Conservation (phyloP, 345 rosid genomes). For the Sisymbrium altissimum region DNA sequence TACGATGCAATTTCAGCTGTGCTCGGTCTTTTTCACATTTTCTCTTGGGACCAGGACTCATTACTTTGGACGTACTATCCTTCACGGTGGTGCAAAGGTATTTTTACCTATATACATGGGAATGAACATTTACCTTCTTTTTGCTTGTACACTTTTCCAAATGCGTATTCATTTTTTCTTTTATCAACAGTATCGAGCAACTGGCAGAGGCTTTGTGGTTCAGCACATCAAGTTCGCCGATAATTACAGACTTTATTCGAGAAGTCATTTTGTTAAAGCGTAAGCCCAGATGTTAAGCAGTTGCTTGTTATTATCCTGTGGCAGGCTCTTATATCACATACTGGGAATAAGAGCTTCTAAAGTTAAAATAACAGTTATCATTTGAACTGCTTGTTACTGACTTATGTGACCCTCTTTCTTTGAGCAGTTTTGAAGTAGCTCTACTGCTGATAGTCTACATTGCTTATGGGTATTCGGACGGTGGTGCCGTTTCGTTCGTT, state of each 20-base stretch:
- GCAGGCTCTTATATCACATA: slow-evolving; percentile 19
- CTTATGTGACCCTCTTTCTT: slow-evolving; percentile 3
- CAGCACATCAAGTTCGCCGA: slow-evolving; percentile 97
- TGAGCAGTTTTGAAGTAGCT: slow-evolving; percentile 90
- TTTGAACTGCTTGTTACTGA: slow-evolving; percentile 9
- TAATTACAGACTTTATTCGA: slow-evolving; percentile 92
- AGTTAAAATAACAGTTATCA: not conserved
- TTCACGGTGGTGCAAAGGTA: slow-evolving; percentile 99
- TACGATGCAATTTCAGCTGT: slow-evolving; percentile 95
- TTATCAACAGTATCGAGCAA: slow-evolving; percentile 80
- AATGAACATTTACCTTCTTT: slow-evolving; percentile 2
- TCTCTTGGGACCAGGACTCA: slow-evolving; percentile 96
- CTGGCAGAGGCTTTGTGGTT: slow-evolving; percentile 98
- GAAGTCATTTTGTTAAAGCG: slow-evolving; percentile 99
- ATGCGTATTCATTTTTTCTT: slow-evolving; percentile 19
- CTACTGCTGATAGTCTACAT: slow-evolving; percentile 86
- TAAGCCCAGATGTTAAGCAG: slow-evolving; percentile 39
- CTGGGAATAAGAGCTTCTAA: slow-evolving; percentile 12
- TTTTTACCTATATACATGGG: slow-evolving; percentile 3
- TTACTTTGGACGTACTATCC: slow-evolving; percentile 99
- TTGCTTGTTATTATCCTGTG: slow-evolving; percentile 5
- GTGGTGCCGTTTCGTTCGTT: slow-evolving; percentile 73
- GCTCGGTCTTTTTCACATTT: slow-evolving; percentile 98
- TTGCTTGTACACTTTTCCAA: slow-evolving; percentile 4
- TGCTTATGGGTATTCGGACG: slow-evolving; percentile 78